phyloP scores from a whole-genome alignment of 129 eudicot species.

The Flaveria ramosissima region DNA sequence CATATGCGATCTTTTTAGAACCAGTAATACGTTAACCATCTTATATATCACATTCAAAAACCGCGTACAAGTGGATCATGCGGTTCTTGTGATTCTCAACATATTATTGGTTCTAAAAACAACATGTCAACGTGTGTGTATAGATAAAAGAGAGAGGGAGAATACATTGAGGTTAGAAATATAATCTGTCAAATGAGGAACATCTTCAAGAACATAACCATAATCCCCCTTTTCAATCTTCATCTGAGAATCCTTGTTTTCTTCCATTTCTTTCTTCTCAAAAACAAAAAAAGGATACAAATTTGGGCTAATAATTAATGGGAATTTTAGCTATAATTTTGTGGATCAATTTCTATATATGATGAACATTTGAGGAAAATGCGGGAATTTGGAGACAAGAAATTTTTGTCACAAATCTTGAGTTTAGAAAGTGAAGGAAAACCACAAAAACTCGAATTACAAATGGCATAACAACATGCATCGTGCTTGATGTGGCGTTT shows the following conservation, averaged over 20 bases:
- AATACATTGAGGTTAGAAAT: slow-evolving; percentile 70
- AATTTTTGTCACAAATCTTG: slow-evolving; percentile 21
- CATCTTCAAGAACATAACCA: slow-evolving; percentile 82
- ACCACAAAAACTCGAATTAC: slow-evolving; percentile 21
- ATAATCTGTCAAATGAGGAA: slow-evolving; percentile 85
- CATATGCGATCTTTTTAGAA: no score
- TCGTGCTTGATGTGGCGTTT: no score
- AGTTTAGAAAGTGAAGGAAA: slow-evolving; percentile 19
- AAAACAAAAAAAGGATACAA: slow-evolving; percentile 2
- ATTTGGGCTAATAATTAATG: slow-evolving; percentile 12
- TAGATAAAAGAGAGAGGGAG: slow-evolving; percentile 7
- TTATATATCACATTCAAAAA: no score
- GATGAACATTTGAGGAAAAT: slow-evolving; percentile 19
- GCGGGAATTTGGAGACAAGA: slow-evolving; percentile 16
- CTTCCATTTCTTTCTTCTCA: slow-evolving; percentile 26
- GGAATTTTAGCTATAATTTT: slow-evolving; percentile 24
- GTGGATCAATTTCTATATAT: slow-evolving; percentile 32
- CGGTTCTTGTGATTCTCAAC: no score
- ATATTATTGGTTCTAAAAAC: no score
- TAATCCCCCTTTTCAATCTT: slow-evolving; percentile 53
- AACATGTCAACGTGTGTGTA: no score
- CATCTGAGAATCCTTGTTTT: slow-evolving; percentile 11
- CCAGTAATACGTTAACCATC: no score
- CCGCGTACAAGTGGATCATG: no score
- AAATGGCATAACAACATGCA: no score